Evolutionary conservation across 371 early-diverging fungal species (phyloP).

Genomic region (Basidiobolus heterosporus): DNA sequence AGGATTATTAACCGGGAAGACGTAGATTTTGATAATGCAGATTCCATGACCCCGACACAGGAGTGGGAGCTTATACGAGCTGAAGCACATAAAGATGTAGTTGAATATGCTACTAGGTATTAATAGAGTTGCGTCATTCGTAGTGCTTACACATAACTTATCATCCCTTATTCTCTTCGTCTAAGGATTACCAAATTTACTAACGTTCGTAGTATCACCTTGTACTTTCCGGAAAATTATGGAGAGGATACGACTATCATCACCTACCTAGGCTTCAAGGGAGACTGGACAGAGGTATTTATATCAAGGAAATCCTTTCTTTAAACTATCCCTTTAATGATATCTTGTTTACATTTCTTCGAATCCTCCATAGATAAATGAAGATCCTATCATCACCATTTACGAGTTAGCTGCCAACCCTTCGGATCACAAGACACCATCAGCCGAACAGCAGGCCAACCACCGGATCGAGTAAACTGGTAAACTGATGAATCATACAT

Average conservation of each 20-base stretch:
- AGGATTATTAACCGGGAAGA: slow-evolving; percentile 79
- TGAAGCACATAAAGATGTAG: slow-evolving; percentile 19
- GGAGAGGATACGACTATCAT: slow-evolving; percentile 57
- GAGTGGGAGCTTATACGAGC: slow-evolving; percentile 62
- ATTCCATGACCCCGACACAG: slow-evolving; percentile 45
- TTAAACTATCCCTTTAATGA: not conserved
- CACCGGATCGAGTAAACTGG: not conserved
- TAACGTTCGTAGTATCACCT: slow-evolving; percentile 57
- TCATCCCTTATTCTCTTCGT: no score
- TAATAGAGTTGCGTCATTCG: not conserved
- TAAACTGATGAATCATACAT: no score
- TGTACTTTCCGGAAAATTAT: slow-evolving; percentile 70
- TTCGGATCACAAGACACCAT: slow-evolving; percentile 58
- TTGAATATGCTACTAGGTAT: slow-evolving; percentile 48
- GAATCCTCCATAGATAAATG: slow-evolving; percentile 30
- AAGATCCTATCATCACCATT: slow-evolving; percentile 66
- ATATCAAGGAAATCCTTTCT: not conserved
- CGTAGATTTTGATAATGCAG: slow-evolving; percentile 77
- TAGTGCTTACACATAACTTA: not conserved
- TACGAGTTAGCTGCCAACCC: slow-evolving; percentile 78
- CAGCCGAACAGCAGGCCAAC: slow-evolving; percentile 7
- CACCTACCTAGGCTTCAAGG: slow-evolving; percentile 71
- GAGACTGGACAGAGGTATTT: slow-evolving; percentile 69
- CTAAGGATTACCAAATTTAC: slow-evolving; percentile 53
- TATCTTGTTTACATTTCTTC: not conserved